Conservation (phyloP, 179 eudicot species). For the Beta corolliflora region DNA sequence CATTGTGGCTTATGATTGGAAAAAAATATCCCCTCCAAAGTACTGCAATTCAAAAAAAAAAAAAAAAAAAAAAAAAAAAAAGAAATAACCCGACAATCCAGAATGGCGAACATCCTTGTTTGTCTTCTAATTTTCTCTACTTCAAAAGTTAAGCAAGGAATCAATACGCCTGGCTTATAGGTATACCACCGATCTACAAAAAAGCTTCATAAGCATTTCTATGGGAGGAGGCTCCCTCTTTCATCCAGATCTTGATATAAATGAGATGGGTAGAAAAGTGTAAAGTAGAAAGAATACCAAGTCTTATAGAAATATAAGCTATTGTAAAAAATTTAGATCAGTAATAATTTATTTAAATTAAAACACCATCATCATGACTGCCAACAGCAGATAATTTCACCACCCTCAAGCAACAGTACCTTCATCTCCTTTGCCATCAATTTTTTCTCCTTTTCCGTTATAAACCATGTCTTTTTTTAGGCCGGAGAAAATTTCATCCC, state of each 20-base stretch:
- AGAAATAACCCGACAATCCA: background rate
- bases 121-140: background rate
- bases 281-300: background rate
- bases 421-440: constrained; percentile 58
- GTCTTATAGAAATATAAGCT: background rate
- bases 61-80: too few relatives aligned
- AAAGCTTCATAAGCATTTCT: background rate
- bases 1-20: background rate
- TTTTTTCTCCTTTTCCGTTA: constrained; percentile 78
- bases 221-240: background rate
- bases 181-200: background rate
- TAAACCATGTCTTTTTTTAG: constrained; percentile 93
- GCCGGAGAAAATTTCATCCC: constrained; percentile 86
- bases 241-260: background rate
- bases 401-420: constrained; percentile 39
- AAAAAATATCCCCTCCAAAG: too few relatives aligned
- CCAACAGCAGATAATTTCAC: background rate
- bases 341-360: background rate
- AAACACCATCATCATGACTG: background rate
- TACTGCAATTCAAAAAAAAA: background rate
- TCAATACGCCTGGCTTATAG: background rate
- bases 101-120: background rate
- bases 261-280: background rate
- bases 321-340: background rate
- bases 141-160: background rate